Conservation (phyloP, 345 rosid species). For the Citrus glauca region DNA sequence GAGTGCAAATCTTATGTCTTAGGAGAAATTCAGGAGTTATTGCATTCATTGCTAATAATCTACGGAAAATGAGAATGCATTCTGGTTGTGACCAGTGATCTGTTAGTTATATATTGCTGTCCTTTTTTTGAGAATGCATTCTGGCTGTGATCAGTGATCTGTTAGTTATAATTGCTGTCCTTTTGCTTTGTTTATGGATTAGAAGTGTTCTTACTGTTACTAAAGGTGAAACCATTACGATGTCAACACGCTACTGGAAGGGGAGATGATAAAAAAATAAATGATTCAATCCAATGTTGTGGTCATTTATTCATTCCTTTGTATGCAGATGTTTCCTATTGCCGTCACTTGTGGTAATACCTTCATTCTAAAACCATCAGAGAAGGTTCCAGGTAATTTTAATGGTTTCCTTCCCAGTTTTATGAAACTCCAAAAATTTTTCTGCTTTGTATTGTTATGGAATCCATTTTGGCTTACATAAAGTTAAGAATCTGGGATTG, state of each 20-base stretch:
- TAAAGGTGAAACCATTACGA: neutral
- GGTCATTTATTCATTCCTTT: conserved; percentile 7
- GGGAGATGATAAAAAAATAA: neutral
- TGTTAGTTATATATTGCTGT: neutral
- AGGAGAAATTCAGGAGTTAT: neutral
- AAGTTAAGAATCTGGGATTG: neutral
- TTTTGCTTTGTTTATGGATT: neutral
- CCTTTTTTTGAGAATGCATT: neutral
- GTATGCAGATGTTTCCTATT: conserved; percentile 86
- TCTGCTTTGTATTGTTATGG: neutral
- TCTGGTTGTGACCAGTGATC: neutral
- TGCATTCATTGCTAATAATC: neutral
- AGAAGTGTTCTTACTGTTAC: neutral
- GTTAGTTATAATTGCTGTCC: neutral
- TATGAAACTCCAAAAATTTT: neutral
- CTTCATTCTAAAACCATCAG: conserved; percentile 88
- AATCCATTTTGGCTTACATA: neutral
- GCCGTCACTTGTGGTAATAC: conserved; percentile 97
- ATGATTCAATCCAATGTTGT: neutral
- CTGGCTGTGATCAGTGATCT: neutral
- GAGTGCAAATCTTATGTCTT: neutral
- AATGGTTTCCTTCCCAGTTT: neutral
- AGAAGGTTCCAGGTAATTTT: conserved; percentile 86
- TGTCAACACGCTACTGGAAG: neutral
- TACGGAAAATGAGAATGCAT: neutral